A percentile compares a stretch with the other conserved stretches of the same genome.
These are phyloP conservation scores for Sphagnum tenellum DNA, from an alignment of 225 moss, liverwort and hornwort species.

Conservation along the genomic window DNA sequence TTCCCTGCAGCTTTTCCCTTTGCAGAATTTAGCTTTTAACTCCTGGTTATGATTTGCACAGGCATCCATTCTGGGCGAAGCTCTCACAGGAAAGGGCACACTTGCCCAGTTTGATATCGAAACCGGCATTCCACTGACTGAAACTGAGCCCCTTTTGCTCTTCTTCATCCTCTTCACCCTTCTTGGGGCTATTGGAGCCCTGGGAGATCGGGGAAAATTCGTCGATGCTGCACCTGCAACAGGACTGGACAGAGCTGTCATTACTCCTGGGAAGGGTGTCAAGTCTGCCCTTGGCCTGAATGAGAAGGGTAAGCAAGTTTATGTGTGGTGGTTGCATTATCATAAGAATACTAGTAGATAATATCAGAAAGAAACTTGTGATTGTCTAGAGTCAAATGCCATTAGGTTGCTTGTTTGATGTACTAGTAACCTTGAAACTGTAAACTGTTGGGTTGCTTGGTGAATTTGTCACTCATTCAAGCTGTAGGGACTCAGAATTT, in stretches of 20 bases:
- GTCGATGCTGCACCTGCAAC: conserved; percentile 24
- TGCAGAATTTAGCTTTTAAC: background rate
- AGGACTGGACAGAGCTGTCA: conserved; percentile 21
- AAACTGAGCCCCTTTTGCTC: conserved; percentile 75
- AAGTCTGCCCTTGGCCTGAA: conserved; percentile 64
- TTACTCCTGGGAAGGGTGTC: conserved; percentile 60
- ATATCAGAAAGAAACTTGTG: too few relatives aligned
- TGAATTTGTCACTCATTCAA: too few relatives aligned
- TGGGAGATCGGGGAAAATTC: conserved; percentile 73
- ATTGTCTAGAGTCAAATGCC: too few relatives aligned
- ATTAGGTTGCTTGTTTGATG: too few relatives aligned
- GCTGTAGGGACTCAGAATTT: too few relatives aligned
- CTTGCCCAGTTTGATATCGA: conserved; percentile 83
- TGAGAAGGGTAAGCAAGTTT: conserved; percentile 25
- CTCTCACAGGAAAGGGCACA: conserved; percentile 71
- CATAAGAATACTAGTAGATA: too few relatives aligned
- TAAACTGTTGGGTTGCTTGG: too few relatives aligned
- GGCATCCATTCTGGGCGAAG: conserved; percentile 80
- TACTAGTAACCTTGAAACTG: too few relatives aligned
- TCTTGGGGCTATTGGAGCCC: conserved; percentile 75
- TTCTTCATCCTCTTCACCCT: conserved; percentile 85
- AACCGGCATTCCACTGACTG: conserved; percentile 78
- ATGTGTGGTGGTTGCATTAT: too few relatives aligned
- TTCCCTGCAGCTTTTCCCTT: too few relatives aligned
- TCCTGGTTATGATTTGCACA: conserved; percentile 3